Percentiles rank a stretch among this genome's conserved stretches.
Conservation (phyloP, 176 grass and related monocot genomes). For the Carex pumila region DNA sequence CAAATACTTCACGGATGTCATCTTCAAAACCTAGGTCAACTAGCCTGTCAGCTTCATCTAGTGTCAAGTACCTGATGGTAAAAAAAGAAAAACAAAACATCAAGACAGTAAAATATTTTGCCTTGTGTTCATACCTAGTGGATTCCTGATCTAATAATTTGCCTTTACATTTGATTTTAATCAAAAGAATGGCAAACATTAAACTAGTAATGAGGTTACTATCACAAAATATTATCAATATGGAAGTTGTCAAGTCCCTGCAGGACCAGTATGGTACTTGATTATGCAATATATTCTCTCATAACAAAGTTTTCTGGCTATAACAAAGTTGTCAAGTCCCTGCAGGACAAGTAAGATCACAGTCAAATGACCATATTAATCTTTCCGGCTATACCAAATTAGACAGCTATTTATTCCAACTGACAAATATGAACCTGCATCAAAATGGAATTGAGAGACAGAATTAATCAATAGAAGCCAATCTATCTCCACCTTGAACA, state of each 20-base stretch:
- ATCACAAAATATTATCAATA: not conserved
- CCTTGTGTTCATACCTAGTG: not conserved
- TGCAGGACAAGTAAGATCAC: too few species aligned
- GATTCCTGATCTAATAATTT: not conserved
- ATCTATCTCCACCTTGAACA: not conserved
- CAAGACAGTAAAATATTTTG: not conserved
- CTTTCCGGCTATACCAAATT: not conserved
- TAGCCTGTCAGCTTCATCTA: conserved; percentile 93
- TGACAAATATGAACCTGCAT: not conserved
- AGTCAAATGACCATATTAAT: not conserved
- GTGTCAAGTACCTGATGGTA: conserved; percentile 58
- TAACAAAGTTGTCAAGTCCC: too few species aligned
- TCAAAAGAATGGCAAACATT: not conserved
- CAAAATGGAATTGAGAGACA: not conserved
- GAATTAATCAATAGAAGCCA: not conserved
- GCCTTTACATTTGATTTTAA: not conserved
- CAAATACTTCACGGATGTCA: conserved; percentile 88
- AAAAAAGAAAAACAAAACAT: not conserved
- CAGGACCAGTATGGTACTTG: not conserved
- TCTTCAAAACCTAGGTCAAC: conserved; percentile 97
- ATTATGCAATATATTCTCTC: not conserved
- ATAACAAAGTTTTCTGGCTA: not conserved
- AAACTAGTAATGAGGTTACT: not conserved
- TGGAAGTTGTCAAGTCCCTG: not conserved
- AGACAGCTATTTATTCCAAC: not conserved